Base-by-base conservation (phyloP, 1,284 basidiomycete species). In the Flammula alnicola region DNA sequence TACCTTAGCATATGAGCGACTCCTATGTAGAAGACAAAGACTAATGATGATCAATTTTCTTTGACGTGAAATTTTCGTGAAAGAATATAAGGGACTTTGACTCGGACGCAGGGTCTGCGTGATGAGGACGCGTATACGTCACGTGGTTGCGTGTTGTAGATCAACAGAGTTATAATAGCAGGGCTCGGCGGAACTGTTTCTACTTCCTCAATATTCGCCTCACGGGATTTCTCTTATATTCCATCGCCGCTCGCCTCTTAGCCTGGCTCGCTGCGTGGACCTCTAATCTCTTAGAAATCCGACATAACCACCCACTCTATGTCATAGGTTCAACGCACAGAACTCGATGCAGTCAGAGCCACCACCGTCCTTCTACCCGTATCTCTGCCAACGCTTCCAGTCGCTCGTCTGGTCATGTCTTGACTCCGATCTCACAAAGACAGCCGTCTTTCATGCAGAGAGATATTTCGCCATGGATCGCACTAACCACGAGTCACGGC, bases 371-470 rank as follows among this genome's bases (percentile, higher is more conserved):
- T 70, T 71, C 61, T 69, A 78, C 54, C 74, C 76, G 44, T 73
- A 80, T 57, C 77, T 88, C 60, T 73, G 76, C 51, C 81, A 81
- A 67, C 85, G 84, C 56, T 86, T 89, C 63, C 78, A 79, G 57
- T 70, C 76, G 49, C 73, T 91, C 53, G 76, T 91, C 58, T 90
- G 86, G 86, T 79, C 81, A 59, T 89, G 83, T 70, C 82, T 92
- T 51, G 90, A 92, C 71, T 78, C 82, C 47, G 85, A 86, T 62
- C 80, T 92, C 36, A 74, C 80, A 59, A 82, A 80, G 66, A 84
- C 88, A 36, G 89, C 90, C 35, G 77, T 88, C 32, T 92, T 92
- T 73, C 90, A 90, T 69, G 88, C 89, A 32, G 89, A 92, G 69
- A 74, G 88, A 57, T 90, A 88, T 67, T 89, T 78, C 65, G 79